Evolutionary conservation across 768 basidiomycete genomes (phyloP), one percentile per base, ranked within the genome.

Genomic region (Punctularia strigosozonata): DNA sequence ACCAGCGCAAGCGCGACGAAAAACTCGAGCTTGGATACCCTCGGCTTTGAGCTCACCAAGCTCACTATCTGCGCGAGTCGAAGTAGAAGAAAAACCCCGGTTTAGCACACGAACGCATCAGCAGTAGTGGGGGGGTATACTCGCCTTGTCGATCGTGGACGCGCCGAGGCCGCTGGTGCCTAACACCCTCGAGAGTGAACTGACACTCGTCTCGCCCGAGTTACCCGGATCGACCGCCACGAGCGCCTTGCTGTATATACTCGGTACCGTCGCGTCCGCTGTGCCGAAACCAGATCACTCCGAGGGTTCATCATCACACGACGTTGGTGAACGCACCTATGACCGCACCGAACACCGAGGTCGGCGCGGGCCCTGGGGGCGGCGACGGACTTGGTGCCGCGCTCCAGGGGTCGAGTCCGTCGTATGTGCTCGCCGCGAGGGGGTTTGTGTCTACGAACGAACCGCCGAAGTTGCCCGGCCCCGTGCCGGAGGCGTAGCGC

Each of bases 1-100:
- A 86, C 87, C 12, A 97, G 67, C 8, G 86, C 88, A 19, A 97
- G 60, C 7, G 89, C 86, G 8, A 92, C 85, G 55, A 85, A 92
- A 64, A 94, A 92, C 53, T 97, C 91, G 41, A 81, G 75, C 47
- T 77, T 86, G 6, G 87, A 86, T 25, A 97, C 82, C 37, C 80
- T 70, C 31, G 84, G 70, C 42, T 72, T 71, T 24, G 80, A 79
- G 58, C 84, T 86, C 38, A 90, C 88, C 17, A 92, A 66, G 57
- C 84, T 89, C 40, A 95, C 82, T 49, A 97, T 92, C 89, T 92
- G 46, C 1, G 26, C 19, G 25, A 12, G 33, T 23, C 20, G 19
- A 19, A 39, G 21, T 25, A 25, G 36, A 42, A 40, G 25, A 26
- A 14, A 23, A 26, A n/a, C n/a, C n/a, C n/a, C n/a, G n/a, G n/a